phyloP scores from a whole-genome alignment of 2,329 filamentous ascomycete genomes.

The Stagonosporopsis rhizophila region DNA sequence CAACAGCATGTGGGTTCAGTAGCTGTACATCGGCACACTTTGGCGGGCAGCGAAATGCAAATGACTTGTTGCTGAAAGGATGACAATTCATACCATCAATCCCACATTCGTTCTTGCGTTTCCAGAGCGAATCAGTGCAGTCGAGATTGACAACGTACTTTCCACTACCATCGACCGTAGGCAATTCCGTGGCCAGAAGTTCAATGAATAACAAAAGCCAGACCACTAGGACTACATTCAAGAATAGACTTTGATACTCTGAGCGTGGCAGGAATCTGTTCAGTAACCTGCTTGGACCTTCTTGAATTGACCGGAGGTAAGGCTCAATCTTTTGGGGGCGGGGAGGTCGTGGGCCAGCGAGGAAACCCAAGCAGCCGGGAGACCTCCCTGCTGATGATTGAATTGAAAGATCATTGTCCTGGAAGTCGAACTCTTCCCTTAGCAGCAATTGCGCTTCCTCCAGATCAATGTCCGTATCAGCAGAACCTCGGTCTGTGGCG shows the following conservation, averaged over 20 bases:
- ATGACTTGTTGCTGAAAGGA: conserved; percentile 72
- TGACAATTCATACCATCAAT: conserved; percentile 76
- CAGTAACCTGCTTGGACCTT: conserved; percentile 67
- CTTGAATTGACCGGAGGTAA: conserved; percentile 70
- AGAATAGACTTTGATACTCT: conserved; percentile 62
- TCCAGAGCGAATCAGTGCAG: conserved; percentile 76
- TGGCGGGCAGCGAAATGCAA: conserved; percentile 76
- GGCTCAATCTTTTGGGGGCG: conserved; percentile 54
- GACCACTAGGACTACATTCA: conserved; percentile 63
- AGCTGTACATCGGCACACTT: conserved; percentile 71
- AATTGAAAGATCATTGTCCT: conserved; percentile 23
- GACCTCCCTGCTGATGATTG: conserved; percentile 3
- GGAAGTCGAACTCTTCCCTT: conserved; percentile 37
- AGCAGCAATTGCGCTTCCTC: conserved; percentile 41
- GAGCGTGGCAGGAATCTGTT: conserved; percentile 62
- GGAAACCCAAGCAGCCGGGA: conserved; percentile 36
- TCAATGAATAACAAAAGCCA: conserved; percentile 74
- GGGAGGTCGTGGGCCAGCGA: conserved; percentile 54
- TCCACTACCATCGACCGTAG: conserved; percentile 64
- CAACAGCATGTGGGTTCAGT: conserved; percentile 76
- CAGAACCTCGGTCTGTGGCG: conserved; percentile 8
- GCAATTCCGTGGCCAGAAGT: conserved; percentile 68
- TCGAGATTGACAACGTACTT: conserved; percentile 71
- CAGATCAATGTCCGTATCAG: conserved; percentile 22
- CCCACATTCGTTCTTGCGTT: conserved; percentile 72